phyloP scores from a whole-genome alignment of 2,329 filamentous ascomycete species.

The Stemphylium vesicarium region DNA sequence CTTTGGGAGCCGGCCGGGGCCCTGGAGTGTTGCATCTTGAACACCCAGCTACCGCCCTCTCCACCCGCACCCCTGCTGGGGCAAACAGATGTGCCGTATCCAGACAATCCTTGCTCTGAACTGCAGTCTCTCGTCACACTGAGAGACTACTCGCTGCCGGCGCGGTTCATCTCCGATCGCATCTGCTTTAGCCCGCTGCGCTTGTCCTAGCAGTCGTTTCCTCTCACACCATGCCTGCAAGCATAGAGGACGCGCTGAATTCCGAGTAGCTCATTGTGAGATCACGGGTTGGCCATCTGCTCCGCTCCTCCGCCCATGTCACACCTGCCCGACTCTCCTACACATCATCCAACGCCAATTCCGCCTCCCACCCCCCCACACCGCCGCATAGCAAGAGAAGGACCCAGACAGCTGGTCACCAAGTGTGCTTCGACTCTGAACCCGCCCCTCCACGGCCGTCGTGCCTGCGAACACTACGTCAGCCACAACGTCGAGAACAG shows the following conservation, averaged over 20 bases:
- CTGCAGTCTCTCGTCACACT: constrained; percentile 33
- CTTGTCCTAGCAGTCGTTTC: constrained; percentile 28
- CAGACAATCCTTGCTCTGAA: constrained; percentile 16
- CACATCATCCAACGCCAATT: constrained; percentile 19
- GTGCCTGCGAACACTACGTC: constrained; percentile 33
- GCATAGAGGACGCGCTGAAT: constrained; percentile 27
- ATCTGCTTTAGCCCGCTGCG: constrained; percentile 35
- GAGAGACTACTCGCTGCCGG: constrained; percentile 34
- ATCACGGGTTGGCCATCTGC: constrained; percentile 40
- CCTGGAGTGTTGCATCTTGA: constrained; percentile 19
- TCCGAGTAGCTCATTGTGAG: constrained; percentile 27
- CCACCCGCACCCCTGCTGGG: constrained; percentile 22
- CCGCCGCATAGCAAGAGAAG: constrained; percentile 25
- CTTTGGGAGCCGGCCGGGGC: constrained; percentile 20
- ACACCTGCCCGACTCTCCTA: constrained; percentile 28
- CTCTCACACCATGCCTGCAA: constrained; percentile 36
- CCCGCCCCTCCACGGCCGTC: constrained; percentile 24
- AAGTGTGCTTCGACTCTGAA: constrained; percentile 9
- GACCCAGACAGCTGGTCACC: constrained; percentile 12
- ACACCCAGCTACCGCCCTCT: constrained; percentile 18
- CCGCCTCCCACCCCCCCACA: constrained; percentile 11
- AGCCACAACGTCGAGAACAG: constrained; percentile 27
- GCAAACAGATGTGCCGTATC: constrained; percentile 28
- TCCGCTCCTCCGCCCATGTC: constrained; percentile 29
- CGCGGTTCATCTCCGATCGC: constrained; percentile 50